Conservation (phyloP, 106 monocot genomes). For the Dactylorhiza incarnata region DNA sequence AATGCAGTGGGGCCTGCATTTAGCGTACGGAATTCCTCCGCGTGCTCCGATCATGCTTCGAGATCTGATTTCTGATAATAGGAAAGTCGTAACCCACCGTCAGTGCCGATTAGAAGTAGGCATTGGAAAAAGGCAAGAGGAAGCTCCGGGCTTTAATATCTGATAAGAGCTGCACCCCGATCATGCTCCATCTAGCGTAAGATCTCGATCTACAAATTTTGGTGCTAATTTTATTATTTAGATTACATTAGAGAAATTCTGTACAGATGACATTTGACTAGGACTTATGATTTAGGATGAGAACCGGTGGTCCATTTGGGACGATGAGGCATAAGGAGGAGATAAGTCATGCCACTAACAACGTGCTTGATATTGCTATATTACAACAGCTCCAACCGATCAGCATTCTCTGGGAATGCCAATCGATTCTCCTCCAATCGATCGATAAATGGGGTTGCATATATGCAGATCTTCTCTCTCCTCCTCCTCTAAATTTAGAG, state of each 20-base stretch:
- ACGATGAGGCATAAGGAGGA: slow-evolving; percentile 38
- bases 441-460: too few species aligned
- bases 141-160: slow-evolving; percentile 85
- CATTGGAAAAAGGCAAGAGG: slow-evolving; percentile 61
- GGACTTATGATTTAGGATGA: slow-evolving; percentile 41
- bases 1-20: too few species aligned
- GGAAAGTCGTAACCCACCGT: slow-evolving; percentile 68
- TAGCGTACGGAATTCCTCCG: too few species aligned
- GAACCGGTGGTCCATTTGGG: slow-evolving; percentile 61
- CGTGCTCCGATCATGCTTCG: too few species aligned
- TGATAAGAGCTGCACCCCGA: slow-evolving; percentile 96
- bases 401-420: too few species aligned
- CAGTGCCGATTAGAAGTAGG: slow-evolving; percentile 72
- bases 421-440: too few species aligned
- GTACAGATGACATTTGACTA: slow-evolving; percentile 62
- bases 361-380: slow-evolving; percentile 52
- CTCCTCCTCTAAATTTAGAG: too few species aligned
- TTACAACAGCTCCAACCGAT: too few species aligned
- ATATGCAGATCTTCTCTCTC: too few species aligned
- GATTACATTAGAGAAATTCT: background rate
- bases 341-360: slow-evolving; percentile 45
- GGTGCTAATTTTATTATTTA: background rate
- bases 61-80: too few species aligned
- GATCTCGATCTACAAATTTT: background rate
- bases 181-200: slow-evolving; percentile 90